Evolutionary conservation across 169 alveolate genomes (phyloP), one percentile per base, ranked within the genome.

Genomic region (Cryptosporidium canis): DNA sequence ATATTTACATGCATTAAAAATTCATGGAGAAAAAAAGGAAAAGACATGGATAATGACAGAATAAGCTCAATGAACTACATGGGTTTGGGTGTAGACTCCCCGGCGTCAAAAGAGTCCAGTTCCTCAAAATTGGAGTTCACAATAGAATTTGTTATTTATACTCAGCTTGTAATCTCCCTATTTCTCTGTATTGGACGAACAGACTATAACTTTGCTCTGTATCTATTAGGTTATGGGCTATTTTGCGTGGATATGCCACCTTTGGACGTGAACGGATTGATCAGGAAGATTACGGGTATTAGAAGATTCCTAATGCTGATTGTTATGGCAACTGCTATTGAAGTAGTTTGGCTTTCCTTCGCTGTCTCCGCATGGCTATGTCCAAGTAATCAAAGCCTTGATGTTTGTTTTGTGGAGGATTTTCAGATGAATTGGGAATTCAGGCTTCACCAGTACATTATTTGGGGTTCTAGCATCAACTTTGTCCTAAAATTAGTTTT

Each of bases 351-450:
- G 87, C 72, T 77, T 24, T 77, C 87, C 14, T 77, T 77, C 39
- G 87, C 87, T 18, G 27, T 39, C 0, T 77, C 87, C 8, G 87
- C 77, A 14, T 77, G 87, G 87, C 11, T 63, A 0, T 77, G 87
- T 77, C 72, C 71, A 41, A 77, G 27, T 58, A 77, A 58, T 29
- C 70, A 58, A 61, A 58, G 66, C 24, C 87, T 64, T 21, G 87
- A 77, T 18, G 72, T 61, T 27, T 77, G 87, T 58, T 77, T 77
- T 44, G 87, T 77, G n/a, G 87, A 77, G 14, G 87, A 77, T 48
- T 77, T 77, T 61, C 87, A 77, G 33, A 77, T 77, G 87, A 77
- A 77, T 77, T 77, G 77, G 87, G 87, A 77, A 29, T 77, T 31
- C 14, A 56, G 61, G 61, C 41, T 77, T 39, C 87, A 77, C 44